A percentile compares a stretch with the other conserved stretches of the same genome.
Evolutionary conservation across 257 asterid species (phyloP).

Genomic region (Forsythia suspensa): DNA sequence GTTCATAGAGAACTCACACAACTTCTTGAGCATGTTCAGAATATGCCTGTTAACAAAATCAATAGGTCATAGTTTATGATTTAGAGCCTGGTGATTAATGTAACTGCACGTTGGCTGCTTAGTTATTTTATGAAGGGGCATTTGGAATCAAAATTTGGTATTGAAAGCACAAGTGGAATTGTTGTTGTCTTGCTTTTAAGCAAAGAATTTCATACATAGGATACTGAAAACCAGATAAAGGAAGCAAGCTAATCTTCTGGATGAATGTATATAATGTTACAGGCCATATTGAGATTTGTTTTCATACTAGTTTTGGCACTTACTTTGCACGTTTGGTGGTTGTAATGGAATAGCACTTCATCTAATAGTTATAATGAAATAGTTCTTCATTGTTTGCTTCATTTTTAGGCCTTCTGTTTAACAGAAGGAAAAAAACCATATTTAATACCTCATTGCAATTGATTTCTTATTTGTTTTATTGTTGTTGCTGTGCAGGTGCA

Average conservation of each 20-base stretch:
- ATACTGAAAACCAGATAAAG: not conserved
- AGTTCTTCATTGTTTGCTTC: too few relatives aligned
- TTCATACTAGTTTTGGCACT: too few relatives aligned
- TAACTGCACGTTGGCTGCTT: constrained; percentile 12
- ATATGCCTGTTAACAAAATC: constrained; percentile 42
- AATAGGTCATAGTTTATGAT: constrained; percentile 32
- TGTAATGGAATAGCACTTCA: too few relatives aligned
- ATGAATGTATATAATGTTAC: not conserved
- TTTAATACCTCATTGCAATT: not conserved
- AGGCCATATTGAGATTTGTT: not conserved
- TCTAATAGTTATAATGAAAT: too few relatives aligned
- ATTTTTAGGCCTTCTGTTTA: not conserved
- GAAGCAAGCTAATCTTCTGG: constrained; percentile 6
- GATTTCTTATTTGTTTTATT: not conserved
- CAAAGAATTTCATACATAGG: constrained; percentile 8
- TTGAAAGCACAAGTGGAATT: constrained; percentile 14
- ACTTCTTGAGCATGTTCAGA: constrained; percentile 51
- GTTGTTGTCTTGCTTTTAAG: not conserved
- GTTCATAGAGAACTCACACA: constrained; percentile 52
- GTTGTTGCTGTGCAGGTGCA: not conserved
- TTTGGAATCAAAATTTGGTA: not conserved
- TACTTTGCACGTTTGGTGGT: too few relatives aligned
- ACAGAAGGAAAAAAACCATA: not conserved
- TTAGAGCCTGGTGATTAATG: constrained; percentile 17
- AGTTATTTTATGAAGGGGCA: constrained; percentile 15